phyloP scores from a whole-genome alignment of 2,329 filamentous ascomycete genomes.

The Claviceps monticola region DNA sequence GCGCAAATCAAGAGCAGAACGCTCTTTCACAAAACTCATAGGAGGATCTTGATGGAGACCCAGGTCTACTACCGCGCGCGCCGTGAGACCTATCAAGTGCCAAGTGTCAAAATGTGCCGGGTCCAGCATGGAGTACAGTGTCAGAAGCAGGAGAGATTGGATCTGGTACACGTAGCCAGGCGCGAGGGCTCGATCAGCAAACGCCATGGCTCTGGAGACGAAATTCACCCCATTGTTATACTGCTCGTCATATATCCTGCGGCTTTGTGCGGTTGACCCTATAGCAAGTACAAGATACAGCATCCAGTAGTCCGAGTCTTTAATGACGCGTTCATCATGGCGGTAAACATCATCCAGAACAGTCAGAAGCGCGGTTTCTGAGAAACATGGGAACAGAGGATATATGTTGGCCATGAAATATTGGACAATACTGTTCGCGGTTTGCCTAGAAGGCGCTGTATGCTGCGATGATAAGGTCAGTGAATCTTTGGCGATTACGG shows the following conservation, averaged over 20 bases:
- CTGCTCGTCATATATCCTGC: slow-evolving; percentile 50
- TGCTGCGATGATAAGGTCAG: slow-evolving; percentile 49
- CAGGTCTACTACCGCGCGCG: slow-evolving; percentile 74
- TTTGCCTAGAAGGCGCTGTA: slow-evolving; percentile 56
- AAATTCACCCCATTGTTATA: slow-evolving; percentile 43
- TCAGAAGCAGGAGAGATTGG: slow-evolving; percentile 73
- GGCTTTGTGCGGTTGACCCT: slow-evolving; percentile 59
- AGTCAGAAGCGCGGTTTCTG: slow-evolving; percentile 63
- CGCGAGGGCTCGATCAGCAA: slow-evolving; percentile 70
- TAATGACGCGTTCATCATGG: slow-evolving; percentile 46
- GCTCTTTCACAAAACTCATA: slow-evolving; percentile 51
- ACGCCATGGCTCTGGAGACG: slow-evolving; percentile 51
- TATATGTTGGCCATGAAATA: slow-evolving; percentile 78
- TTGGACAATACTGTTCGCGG: slow-evolving; percentile 56
- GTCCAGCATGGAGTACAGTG: slow-evolving; percentile 81
- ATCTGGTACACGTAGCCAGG: slow-evolving; percentile 78
- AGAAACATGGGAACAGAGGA: slow-evolving; percentile 67
- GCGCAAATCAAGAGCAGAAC: slow-evolving; percentile 58
- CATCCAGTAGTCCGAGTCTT: slow-evolving; percentile 66
- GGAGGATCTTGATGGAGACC: slow-evolving; percentile 89
- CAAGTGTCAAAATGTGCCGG: slow-evolving; percentile 87
- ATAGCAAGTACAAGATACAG: slow-evolving; percentile 85
- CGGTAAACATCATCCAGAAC: slow-evolving; percentile 74
- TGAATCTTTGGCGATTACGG: slow-evolving; percentile 63
- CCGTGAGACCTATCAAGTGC: slow-evolving; percentile 84